Conservation (phyloP, 257 asterid species). For the Nicotiana tabacum region DNA sequence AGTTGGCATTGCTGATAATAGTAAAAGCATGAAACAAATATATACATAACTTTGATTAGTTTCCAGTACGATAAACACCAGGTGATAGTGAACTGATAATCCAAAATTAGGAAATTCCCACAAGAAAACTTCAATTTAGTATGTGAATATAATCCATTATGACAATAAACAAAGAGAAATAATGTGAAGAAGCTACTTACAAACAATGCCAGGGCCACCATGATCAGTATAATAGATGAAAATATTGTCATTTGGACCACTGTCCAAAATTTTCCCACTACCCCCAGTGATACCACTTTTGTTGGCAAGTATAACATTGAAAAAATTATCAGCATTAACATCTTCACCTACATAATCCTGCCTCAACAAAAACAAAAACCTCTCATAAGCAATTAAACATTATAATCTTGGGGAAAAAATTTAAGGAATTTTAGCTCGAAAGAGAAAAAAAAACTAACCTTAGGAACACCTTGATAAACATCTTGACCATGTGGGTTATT, state of each 20-base stretch:
- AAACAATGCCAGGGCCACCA: constrained; percentile 96
- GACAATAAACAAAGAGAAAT: not conserved
- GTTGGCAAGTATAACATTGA: constrained; percentile 73
- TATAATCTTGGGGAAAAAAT: constrained; percentile 10
- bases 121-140: too few species aligned
- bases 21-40: not conserved
- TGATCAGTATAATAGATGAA: constrained; percentile 86
- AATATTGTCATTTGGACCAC: constrained; percentile 82
- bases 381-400: not conserved
- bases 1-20: constrained; percentile 63
- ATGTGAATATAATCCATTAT: not conserved
- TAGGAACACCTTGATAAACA: constrained; percentile 91
- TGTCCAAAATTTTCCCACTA: constrained; percentile 84
- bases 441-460: constrained; percentile 40
- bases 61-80: too few species aligned
- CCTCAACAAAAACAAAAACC: not conserved
- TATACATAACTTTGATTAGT: too few species aligned
- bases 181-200: constrained; percentile 28
- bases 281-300: constrained; percentile 78
- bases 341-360: constrained; percentile 87
- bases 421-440: not conserved
- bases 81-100: too few species aligned
- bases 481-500: constrained; percentile 79
- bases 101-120: too few species aligned
- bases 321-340: constrained; percentile 63